A percentile compares a stretch with the other conserved stretches of the same genome.
phyloP scores from a whole-genome alignment of 352 stramenopile species.

The Proteromonas lacertae region DNA sequence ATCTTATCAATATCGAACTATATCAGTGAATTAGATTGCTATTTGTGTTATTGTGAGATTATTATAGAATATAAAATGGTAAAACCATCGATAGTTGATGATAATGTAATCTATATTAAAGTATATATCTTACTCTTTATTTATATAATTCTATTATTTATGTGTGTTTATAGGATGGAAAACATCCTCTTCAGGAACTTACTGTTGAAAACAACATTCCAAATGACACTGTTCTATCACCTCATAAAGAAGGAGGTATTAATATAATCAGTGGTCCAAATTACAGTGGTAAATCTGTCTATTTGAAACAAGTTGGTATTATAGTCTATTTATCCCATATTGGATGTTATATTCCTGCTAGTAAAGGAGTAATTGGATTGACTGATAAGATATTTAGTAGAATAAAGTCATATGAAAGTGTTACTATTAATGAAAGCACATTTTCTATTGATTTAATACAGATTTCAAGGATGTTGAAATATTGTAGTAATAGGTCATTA shows the following conservation, averaged over 20 bases:
- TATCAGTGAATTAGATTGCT: not conserved
- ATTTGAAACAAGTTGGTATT: conserved; percentile 4
- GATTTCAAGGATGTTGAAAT: conserved; percentile 1
- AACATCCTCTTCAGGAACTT: conserved; percentile 2
- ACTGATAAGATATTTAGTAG: conserved; percentile 3
- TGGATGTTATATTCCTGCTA: not conserved
- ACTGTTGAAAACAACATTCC: conserved; percentile 4
- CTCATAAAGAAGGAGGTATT: conserved; percentile 1
- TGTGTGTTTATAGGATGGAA: not conserved
- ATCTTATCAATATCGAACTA: too few relatives aligned
- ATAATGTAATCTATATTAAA: conserved; percentile 2
- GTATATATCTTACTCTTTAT: not conserved
- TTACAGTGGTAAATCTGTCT: conserved; percentile 2
- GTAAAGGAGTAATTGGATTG: conserved; percentile 1
- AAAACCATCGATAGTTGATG: not conserved
- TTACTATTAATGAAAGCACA: not conserved
- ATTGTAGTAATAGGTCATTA: not conserved
- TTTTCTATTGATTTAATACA: conserved; percentile 3
- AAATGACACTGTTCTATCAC: conserved; percentile 2
- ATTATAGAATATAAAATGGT: not conserved
- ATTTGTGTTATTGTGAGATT: not conserved
- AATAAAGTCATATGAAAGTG: not conserved
- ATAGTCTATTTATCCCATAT: conserved; percentile 5
- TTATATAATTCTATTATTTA: not conserved
- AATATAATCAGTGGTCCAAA: conserved; percentile 3